Percentiles rank a stretch among this genome's conserved stretches.
Conservation (phyloP, 352 stramenopile genomes). For the Bremia lactucae region DNA sequence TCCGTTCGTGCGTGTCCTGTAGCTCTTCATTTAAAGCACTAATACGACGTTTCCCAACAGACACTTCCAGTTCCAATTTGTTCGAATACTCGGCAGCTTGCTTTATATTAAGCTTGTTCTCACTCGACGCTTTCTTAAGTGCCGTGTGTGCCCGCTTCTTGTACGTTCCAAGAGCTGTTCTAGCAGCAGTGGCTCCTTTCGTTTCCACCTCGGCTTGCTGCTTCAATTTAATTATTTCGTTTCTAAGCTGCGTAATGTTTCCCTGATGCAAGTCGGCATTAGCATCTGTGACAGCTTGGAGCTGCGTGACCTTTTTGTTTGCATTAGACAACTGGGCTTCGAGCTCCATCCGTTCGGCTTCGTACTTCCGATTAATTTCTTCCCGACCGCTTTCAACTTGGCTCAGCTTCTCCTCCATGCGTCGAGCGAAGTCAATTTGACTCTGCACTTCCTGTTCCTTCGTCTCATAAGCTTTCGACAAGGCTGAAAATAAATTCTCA, state of each 20-base stretch:
- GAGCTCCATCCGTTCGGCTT: slow-evolving; percentile 15
- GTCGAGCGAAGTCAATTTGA: slow-evolving; percentile 1
- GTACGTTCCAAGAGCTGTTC: slow-evolving; percentile 59
- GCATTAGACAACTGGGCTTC: slow-evolving; percentile 22
- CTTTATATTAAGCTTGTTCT: slow-evolving; percentile 51
- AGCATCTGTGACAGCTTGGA: slow-evolving; percentile 11
- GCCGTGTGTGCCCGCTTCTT: slow-evolving; percentile 68
- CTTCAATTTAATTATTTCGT: slow-evolving; percentile 17
- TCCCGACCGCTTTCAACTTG: slow-evolving; percentile 10
- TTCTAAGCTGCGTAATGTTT: slow-evolving; percentile 17
- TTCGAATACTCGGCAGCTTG: slow-evolving; percentile 31
- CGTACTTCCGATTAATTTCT: slow-evolving; percentile 8
- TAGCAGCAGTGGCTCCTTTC: slow-evolving; percentile 36
- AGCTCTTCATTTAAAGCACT: slow-evolving; percentile 27
- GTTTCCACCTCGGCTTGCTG: slow-evolving; percentile 36
- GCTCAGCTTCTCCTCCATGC: slow-evolving; percentile 8
- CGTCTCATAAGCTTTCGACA: slow-evolving; percentile 10
- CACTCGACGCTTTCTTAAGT: slow-evolving; percentile 63
- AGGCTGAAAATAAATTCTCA: slow-evolving; percentile 9
- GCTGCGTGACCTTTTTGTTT: slow-evolving; percentile 25
- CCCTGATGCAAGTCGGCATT: slow-evolving; percentile 12
- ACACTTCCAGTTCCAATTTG: slow-evolving; percentile 37
- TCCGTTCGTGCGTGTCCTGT: slow-evolving; percentile 11
- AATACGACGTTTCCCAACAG: slow-evolving; percentile 28
- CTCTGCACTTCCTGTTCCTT: slow-evolving; percentile 21